Conservation (phyloP, 169 alveolate species). For the Eimeria acervulina region DNA sequence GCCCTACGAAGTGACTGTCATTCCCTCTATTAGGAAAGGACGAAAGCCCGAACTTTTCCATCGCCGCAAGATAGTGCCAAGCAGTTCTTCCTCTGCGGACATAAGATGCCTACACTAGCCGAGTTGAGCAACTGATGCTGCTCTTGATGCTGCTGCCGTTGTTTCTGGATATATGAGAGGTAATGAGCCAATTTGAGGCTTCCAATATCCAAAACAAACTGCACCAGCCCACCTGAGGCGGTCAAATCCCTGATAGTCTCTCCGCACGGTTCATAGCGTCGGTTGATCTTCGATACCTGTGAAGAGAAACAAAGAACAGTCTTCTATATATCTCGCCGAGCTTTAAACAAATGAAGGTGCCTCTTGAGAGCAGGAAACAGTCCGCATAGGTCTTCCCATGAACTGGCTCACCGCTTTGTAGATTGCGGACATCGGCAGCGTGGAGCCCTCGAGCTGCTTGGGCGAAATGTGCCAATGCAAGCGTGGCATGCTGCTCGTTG, state of each 20-base stretch:
- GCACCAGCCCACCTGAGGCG: background rate
- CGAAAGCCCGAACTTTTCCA: slow-evolving; percentile 35
- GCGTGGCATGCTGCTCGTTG: background rate
- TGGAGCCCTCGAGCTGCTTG: slow-evolving; percentile 1
- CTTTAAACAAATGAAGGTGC: background rate
- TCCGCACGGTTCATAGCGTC: slow-evolving; percentile 42
- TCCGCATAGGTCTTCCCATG: background rate
- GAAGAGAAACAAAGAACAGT: background rate
- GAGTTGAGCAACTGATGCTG: background rate
- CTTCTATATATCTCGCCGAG: background rate
- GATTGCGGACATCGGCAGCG: background rate
- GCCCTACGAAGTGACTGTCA: slow-evolving; percentile 44
- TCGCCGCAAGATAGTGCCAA: background rate
- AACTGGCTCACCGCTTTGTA: slow-evolving; percentile 57
- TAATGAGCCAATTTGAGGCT: background rate
- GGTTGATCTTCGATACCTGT: slow-evolving; percentile 31
- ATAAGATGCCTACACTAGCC: background rate
- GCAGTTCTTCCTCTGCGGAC: slow-evolving; percentile 66
- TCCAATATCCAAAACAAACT: background rate
- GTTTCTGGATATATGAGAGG: background rate
- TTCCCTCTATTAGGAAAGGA: slow-evolving; percentile 33
- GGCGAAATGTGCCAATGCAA: background rate
- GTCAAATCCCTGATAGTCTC: slow-evolving; percentile 36
- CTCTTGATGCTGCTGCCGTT: background rate
- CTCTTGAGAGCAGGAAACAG: background rate